Conservation (phyloP, 2,329 filamentous ascomycete species). For the Aureobasidium subglaciale region DNA sequence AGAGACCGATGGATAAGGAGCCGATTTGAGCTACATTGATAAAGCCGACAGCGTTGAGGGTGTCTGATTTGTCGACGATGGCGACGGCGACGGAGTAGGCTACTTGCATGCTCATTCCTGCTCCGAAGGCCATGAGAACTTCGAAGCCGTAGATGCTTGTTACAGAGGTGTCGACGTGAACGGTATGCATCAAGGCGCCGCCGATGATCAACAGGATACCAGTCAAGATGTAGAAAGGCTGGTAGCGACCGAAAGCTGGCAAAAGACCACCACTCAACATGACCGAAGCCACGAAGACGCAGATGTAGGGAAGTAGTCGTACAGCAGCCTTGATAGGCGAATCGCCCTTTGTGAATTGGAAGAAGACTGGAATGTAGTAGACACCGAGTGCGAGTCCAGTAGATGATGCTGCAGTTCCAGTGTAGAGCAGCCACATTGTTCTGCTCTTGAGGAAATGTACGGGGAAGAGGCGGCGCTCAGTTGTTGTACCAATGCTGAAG, state of each 20-base stretch:
- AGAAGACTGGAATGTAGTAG: slow-evolving; percentile 46
- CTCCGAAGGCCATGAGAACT: slow-evolving; percentile 20
- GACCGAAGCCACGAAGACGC: not conserved
- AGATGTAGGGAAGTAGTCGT: slow-evolving; percentile 37
- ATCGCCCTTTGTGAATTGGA: slow-evolving; percentile 43
- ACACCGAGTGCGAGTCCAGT: slow-evolving; percentile 19
- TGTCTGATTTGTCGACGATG: not conserved
- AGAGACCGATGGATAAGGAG: not conserved
- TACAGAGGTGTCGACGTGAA: slow-evolving; percentile 16
- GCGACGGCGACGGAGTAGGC: slow-evolving; percentile 18
- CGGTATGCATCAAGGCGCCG: slow-evolving; percentile 29
- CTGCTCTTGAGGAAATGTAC: slow-evolving; percentile 32
- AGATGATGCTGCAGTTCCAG: not conserved
- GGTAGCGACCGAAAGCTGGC: slow-evolving; percentile 33
- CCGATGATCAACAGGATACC: slow-evolving; percentile 32
- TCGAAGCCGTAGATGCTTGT: slow-evolving; percentile 24
- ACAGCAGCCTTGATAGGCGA: slow-evolving; percentile 35
- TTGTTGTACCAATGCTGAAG: slow-evolving; percentile 43
- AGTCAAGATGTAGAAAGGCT: slow-evolving; percentile 35
- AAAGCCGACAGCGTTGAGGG: not conserved
- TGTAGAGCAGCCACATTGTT: not conserved
- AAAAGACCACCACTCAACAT: slow-evolving; percentile 26
- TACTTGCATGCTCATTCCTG: slow-evolving; percentile 20
- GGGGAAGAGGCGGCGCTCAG: slow-evolving; percentile 42
- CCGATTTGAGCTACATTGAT: not conserved